These are phyloP conservation scores for Penicillium chermesinum DNA, from an alignment of 495 filamentous ascomycete species.

Conservation along the genomic window DNA sequence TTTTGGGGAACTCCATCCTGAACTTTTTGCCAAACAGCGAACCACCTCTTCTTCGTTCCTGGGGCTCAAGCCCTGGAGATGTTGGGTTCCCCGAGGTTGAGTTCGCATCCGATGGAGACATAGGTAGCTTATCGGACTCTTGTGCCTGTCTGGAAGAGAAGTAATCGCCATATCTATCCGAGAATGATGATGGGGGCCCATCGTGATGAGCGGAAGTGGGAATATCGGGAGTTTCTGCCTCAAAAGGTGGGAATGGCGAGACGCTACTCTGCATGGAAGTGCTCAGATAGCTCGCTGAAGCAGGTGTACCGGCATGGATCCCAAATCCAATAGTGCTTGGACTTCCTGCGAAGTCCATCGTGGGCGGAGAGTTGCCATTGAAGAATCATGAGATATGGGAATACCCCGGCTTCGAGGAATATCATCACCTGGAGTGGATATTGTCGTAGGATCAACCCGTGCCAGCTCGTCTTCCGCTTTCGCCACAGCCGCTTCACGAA, in stretches of 20 bases:
- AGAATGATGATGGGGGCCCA: constrained; percentile 41
- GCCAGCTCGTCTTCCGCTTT: constrained; percentile 52
- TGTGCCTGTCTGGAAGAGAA: constrained; percentile 47
- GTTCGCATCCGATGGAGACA: constrained; percentile 45
- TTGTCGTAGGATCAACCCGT: constrained; percentile 48
- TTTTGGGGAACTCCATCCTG: constrained; percentile 74
- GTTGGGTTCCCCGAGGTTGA: constrained; percentile 45
- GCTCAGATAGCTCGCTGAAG: constrained; percentile 19
- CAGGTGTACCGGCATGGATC: constrained; percentile 22
- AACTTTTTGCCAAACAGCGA: constrained; percentile 84
- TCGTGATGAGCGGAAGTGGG: constrained; percentile 27
- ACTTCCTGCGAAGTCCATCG: constrained; percentile 51
- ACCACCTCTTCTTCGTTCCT: constrained; percentile 62
- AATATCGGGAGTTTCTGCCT: constrained; percentile 18
- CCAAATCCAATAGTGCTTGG: constrained; percentile 65
- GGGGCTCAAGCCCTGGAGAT: constrained; percentile 66
- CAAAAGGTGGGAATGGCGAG: constrained; percentile 21
- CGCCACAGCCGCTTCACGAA: constrained; percentile 61
- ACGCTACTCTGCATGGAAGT: constrained; percentile 24
- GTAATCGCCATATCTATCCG: constrained; percentile 56
- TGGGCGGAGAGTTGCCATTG: constrained; percentile 59
- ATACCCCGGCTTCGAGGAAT: constrained; percentile 44
- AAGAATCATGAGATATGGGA: constrained; percentile 41
- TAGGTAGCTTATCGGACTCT: constrained; percentile 32
- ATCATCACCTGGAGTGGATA: constrained; percentile 58